These are phyloP conservation scores for Salix viminalis DNA, from an alignment of 345 rosid species.

Conservation along the genomic window DNA sequence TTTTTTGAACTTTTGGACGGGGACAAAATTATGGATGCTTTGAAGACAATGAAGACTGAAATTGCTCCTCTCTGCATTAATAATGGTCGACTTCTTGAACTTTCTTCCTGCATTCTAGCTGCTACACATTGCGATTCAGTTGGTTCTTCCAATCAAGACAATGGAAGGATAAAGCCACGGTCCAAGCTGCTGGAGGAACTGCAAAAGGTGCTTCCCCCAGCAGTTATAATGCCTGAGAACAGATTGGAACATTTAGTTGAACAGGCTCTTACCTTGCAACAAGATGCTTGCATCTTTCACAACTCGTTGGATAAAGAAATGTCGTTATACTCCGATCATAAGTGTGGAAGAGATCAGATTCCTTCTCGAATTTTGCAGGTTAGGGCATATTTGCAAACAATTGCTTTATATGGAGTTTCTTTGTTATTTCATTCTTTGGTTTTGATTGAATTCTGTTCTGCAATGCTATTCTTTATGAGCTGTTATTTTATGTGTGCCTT, in stretches of 20 bases:
- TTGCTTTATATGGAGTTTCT: not conserved
- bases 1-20: conserved; percentile 47
- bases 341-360: conserved; percentile 58
- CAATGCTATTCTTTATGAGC: not conserved
- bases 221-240: conserved; percentile 55
- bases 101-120: conserved; percentile 45
- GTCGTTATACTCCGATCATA: conserved; percentile 61
- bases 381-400: conserved; percentile 10
- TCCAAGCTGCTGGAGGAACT: conserved; percentile 49
- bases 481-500: not conserved
- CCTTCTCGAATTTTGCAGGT: conserved; percentile 73
- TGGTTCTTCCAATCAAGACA: conserved; percentile 26
- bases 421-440: not conserved
- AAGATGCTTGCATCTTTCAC: conserved; percentile 59
- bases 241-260: conserved; percentile 72
- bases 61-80: conserved; percentile 56
- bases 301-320: conserved; percentile 53
- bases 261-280: conserved; percentile 53
- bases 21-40: conserved; percentile 45
- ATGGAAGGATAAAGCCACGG: conserved; percentile 35
- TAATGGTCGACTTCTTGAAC: conserved; percentile 47
- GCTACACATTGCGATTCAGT: conserved; percentile 24
- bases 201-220: conserved; percentile 61
- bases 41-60: conserved; percentile 54
- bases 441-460: not conserved